Base-by-base conservation (phyloP, 2,329 filamentous ascomycete genomes). In the Claviceps maximensis region DNA sequence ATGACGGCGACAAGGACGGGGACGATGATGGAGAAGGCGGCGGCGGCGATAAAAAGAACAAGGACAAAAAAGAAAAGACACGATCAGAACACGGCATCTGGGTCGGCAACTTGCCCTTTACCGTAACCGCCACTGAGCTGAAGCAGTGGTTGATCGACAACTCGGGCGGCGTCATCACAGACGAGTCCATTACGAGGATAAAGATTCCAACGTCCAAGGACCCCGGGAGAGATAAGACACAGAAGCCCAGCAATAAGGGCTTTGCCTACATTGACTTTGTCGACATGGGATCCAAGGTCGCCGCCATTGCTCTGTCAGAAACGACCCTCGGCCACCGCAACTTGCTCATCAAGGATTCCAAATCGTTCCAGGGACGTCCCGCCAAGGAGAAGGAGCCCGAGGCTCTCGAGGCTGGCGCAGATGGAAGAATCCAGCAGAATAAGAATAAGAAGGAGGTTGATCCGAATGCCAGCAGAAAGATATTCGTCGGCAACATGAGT, bases 231-330 rank as follows among this genome's bases (percentile, higher is more conserved):
- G 64, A 65, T 40, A 68, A 63, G 58, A 59, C 49, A 49, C 61
- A 63, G 45, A 65, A 66, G 54, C 61, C 66, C 3, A 54, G 57
- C n/a, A 98, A 97, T 73, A 91, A 86, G 69, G 94, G 93, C 17
- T 98, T 96, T 65, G 93, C 93, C 52, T 98, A 98, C 65, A 83
- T 98, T 58, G 94, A 98, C 67, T 95, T 98, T 65, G 74, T 81
- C 47, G 84, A 78, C 25, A 78, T 84, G 42, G 71, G 71, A n/a
- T 79, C 83, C 45, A 79, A 89, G 62, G 74, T 89, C 36, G 80
- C 84, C n/a, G 90, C 89, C 47, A 78, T 96, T 57, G 84, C 82
- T 2, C 74, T 96, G 42, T 94, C 87, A n/a, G 93, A 98, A 69
- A 86, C 83, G 44, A 79, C 89, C 51, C 73, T 95, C 50, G 71